These are phyloP conservation scores for Penicillium soppii DNA, from an alignment of 495 filamentous ascomycete species.

Conservation along the genomic window DNA sequence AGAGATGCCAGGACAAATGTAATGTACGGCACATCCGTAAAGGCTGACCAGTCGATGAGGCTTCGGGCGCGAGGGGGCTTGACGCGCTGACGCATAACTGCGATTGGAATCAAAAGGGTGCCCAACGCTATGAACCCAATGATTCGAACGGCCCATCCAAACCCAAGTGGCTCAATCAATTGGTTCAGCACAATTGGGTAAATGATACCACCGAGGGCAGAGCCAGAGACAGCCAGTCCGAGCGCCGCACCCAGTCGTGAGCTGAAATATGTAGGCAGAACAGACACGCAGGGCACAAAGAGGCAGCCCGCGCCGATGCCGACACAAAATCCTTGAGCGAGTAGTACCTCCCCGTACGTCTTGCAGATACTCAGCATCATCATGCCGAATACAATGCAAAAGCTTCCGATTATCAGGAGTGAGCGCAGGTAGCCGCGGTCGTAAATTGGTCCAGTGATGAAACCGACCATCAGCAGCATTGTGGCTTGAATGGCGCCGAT, in stretches of 20 bases:
- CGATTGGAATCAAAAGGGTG: slow-evolving; percentile 39
- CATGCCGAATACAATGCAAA: slow-evolving; percentile 22
- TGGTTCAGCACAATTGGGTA: slow-evolving; percentile 49
- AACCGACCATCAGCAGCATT: slow-evolving; percentile 51
- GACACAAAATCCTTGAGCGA: slow-evolving; percentile 29
- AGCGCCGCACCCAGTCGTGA: slow-evolving; percentile 23
- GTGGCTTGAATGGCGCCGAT: slow-evolving; percentile 54
- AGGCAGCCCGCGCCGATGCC: slow-evolving; percentile 29
- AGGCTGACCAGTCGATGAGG: slow-evolving; percentile 29
- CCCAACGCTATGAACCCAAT: slow-evolving; percentile 48
- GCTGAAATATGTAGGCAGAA: slow-evolving; percentile 35
- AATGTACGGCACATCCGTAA: slow-evolving; percentile 31
- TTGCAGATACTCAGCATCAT: slow-evolving; percentile 39
- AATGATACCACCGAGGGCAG: slow-evolving; percentile 44
- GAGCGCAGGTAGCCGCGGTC: slow-evolving; percentile 47
- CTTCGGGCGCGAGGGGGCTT: slow-evolving; percentile 11
- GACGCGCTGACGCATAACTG: slow-evolving; percentile 40
- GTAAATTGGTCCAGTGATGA: slow-evolving; percentile 56
- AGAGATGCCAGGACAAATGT: slow-evolving; percentile 25
- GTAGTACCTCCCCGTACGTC: slow-evolving; percentile 28
- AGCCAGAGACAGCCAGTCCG: slow-evolving; percentile 38
- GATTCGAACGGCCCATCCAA: slow-evolving; percentile 46
- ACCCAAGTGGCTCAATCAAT: slow-evolving; percentile 41
- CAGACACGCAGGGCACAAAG: slow-evolving; percentile 33
- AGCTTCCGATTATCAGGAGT: not conserved